Evolutionary conservation across 2,329 filamentous ascomycete species (phyloP), one percentile per base, ranked within the genome.

Genomic region (Colletotrichum incanum): DNA sequence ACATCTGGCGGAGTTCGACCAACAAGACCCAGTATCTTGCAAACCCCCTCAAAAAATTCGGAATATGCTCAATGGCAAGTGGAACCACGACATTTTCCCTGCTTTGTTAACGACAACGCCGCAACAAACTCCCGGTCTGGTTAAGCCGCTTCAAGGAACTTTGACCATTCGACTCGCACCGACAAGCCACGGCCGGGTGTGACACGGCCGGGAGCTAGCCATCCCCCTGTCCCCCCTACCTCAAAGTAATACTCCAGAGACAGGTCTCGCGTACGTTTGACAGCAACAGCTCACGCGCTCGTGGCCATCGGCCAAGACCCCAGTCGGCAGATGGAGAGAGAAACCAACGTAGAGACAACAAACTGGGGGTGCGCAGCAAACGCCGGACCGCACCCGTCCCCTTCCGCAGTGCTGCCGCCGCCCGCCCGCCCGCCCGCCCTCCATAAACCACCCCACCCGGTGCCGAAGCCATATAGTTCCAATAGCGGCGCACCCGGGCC

Each of bases 401-500:
- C 20, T 3, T 11, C 34, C 37, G 34, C 52, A 12, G 28, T 55
- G n/a, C 52, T 18, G 34, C 52, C 34, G 28, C 18, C 18, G 2
- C 16, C 52, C 31, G 31, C 47, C 34, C 45, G 34, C 45, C 45
- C 31, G 5, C 12, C 16, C 14, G 5, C 58, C 58, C 43, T 28
- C 31, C 16, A 43, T 58, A 4, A 18, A 18, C 55, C 16, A 28
- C n/a, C 34, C 45, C 11, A 14, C 34, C n/a, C n/a, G n/a, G 16
- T 2, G 9, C 59, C 23, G 49, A 14, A 55, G 20, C 52, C 23
- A 20, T 49, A 37, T 39, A 23, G 14, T 52, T 52, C 41, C 60
- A 26, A 52, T 41, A 63, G 45, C 47, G 60, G 31, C 60, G 45
- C 45, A 47, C 54, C 34, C 45, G 60, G 60, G 14, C 47, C 60